Conservation (phyloP, 2,329 filamentous ascomycete genomes). For the Lasiodiplodia sp. region DNA sequence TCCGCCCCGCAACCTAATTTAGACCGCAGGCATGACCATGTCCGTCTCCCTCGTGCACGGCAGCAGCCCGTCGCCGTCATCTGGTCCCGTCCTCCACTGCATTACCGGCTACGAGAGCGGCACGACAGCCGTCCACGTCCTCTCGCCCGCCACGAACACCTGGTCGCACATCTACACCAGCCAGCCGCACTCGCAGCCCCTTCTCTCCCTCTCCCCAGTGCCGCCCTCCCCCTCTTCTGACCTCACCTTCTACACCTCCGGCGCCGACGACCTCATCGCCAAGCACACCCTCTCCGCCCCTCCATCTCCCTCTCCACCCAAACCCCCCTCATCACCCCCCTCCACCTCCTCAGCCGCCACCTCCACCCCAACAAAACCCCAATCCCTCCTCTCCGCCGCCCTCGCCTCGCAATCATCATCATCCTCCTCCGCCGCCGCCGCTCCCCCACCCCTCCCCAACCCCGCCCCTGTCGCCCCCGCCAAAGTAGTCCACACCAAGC, state of each 20-base stretch:
- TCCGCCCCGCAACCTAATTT: background rate
- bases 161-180: slow-evolving; percentile 66
- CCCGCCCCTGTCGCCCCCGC: slow-evolving; percentile 28
- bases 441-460: slow-evolving; percentile 49
- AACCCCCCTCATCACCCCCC: background rate
- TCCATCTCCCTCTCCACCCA: background rate
- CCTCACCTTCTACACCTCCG: slow-evolving; percentile 76
- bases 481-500: slow-evolving; percentile 77
- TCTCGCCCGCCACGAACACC: slow-evolving; percentile 51
- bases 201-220: slow-evolving; percentile 68
- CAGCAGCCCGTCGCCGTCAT: slow-evolving; percentile 33
- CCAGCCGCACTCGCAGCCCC: slow-evolving; percentile 77
- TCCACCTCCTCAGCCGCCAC: background rate
- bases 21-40: slow-evolving; percentile 82
- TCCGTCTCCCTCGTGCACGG: slow-evolving; percentile 66
- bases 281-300: slow-evolving; percentile 61
- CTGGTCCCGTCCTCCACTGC: slow-evolving; percentile 60
- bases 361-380: background rate
- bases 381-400: slow-evolving; percentile 17
- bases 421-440: slow-evolving; percentile 40
- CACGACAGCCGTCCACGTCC: slow-evolving; percentile 69
- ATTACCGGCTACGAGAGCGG: slow-evolving; percentile 88
- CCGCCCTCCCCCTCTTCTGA: slow-evolving; percentile 33
- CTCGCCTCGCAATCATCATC: slow-evolving; percentile 52
- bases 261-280: slow-evolving; percentile 79